These are phyloP conservation scores for Picochlorum sp. DNA, from an alignment of 139 green algal species.

Conservation along the genomic window DNA sequence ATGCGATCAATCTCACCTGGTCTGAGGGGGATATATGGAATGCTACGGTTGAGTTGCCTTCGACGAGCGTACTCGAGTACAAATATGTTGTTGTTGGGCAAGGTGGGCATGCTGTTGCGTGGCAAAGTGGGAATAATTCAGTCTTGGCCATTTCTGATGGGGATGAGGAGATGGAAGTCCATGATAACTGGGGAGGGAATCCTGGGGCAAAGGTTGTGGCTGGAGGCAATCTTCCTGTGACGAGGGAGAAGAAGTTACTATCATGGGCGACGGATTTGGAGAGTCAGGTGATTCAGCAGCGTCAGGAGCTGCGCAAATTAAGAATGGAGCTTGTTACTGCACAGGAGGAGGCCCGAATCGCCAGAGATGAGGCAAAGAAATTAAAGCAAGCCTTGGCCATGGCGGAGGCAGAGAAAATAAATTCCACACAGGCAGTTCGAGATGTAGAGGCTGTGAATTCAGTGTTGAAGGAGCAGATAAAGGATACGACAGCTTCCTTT, in stretches of 20 bases:
- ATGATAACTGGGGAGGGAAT: constrained; percentile 46
- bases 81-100: constrained; percentile 48
- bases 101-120: constrained; percentile 21
- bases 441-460: constrained; percentile 24
- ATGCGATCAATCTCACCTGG: constrained; percentile 35
- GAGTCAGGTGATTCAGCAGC: constrained; percentile 23
- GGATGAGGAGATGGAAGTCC: constrained; percentile 35
- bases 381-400: constrained; percentile 21
- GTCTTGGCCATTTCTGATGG: constrained; percentile 35
- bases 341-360: constrained; percentile 26
- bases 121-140: constrained; percentile 51
- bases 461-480: constrained; percentile 33
- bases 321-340: constrained; percentile 39
- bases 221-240: constrained; percentile 13
- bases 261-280: constrained; percentile 41
- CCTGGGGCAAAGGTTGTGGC: constrained; percentile 36
- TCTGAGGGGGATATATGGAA: constrained; percentile 36
- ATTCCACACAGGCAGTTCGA: neutral
- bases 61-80: constrained; percentile 38
- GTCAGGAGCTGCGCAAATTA: constrained; percentile 31
- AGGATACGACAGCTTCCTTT: constrained; percentile 31
- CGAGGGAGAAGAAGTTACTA: constrained; percentile 34
- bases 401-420: constrained; percentile 16
- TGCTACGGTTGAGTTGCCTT: constrained; percentile 23
- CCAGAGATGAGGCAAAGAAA: constrained; percentile 7